Percentiles rank a stretch among this genome's conserved stretches.
These are phyloP conservation scores for Umbilicaria muhlenbergii DNA, from an alignment of 495 filamentous ascomycete genomes.

Conservation along the genomic window DNA sequence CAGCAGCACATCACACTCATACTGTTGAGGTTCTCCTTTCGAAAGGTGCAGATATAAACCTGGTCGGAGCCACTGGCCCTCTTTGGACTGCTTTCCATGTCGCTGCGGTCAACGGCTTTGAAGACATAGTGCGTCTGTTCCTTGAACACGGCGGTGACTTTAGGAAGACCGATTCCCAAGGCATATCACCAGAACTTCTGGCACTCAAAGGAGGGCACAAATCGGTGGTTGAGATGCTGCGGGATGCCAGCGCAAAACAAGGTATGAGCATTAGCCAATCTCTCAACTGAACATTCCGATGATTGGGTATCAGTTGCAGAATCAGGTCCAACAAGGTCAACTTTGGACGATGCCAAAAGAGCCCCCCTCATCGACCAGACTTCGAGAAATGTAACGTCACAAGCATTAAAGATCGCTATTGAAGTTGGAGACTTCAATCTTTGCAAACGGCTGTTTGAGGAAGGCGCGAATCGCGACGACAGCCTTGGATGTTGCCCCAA, in stretches of 20 bases:
- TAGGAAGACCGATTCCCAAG: too few species aligned
- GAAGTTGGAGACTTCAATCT: constrained; percentile 1
- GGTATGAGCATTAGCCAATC: background rate
- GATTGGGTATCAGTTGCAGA: background rate
- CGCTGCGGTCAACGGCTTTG: too few species aligned
- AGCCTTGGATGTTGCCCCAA: background rate
- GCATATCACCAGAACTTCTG: too few species aligned
- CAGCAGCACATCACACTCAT: too few species aligned
- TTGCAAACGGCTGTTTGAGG: background rate
- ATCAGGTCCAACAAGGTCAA: background rate
- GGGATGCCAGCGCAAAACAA: background rate
- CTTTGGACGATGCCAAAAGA: background rate
- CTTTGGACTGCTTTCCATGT: too few species aligned
- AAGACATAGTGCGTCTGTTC: too few species aligned
- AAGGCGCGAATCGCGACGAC: background rate
- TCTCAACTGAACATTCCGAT: background rate
- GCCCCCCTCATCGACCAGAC: background rate
- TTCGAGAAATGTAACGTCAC: background rate
- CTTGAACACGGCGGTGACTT: too few species aligned
- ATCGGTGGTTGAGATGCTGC: too few species aligned
- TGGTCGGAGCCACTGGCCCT: too few species aligned
- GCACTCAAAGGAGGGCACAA: too few species aligned
- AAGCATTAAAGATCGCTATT: constrained; percentile 1
- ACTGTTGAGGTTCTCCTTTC: too few species aligned
- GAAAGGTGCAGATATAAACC: too few species aligned